phyloP scores from a whole-genome alignment of 371 early-diverging fungal genomes.

The Chytridium lagenaria region DNA sequence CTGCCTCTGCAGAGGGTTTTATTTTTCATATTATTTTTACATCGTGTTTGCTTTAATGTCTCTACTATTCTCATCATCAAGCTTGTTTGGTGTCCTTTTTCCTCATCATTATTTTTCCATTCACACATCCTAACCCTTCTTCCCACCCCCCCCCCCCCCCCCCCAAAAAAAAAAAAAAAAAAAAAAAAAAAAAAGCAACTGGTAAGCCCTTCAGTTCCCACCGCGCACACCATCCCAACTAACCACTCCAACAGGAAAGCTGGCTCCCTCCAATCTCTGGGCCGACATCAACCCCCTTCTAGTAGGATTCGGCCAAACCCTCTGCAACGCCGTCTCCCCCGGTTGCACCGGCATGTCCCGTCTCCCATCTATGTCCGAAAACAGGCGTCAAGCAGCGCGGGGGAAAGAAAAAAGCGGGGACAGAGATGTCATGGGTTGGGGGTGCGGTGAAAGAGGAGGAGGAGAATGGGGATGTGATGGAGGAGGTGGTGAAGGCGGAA shows the following conservation, averaged over 20 bases:
- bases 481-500: neutral
- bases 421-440: neutral
- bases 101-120: too few relatives aligned
- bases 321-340: slow-evolving; percentile 84
- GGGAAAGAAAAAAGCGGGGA: neutral
- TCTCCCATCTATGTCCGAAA: slow-evolving; percentile 66
- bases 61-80: too few relatives aligned
- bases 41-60: too few relatives aligned
- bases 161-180: neutral
- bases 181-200: neutral
- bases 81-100: too few relatives aligned
- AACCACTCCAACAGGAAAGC: slow-evolving; percentile 51
- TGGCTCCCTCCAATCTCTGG: slow-evolving; percentile 94
- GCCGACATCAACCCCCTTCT: slow-evolving; percentile 85
- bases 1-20: too few relatives aligned
- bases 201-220: neutral
- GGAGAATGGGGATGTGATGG: neutral
- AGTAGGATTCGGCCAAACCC: slow-evolving; percentile 96
- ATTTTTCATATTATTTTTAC: slow-evolving; percentile 2
- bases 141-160: too few relatives aligned
- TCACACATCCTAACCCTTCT: too few relatives aligned
- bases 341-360: slow-evolving; percentile 85
- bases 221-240: too few relatives aligned
- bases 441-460: neutral
- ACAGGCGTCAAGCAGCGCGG: slow-evolving; percentile 22